Conservation (phyloP, 805 yeast species). For the Metschnikowia reukaufii region DNA sequence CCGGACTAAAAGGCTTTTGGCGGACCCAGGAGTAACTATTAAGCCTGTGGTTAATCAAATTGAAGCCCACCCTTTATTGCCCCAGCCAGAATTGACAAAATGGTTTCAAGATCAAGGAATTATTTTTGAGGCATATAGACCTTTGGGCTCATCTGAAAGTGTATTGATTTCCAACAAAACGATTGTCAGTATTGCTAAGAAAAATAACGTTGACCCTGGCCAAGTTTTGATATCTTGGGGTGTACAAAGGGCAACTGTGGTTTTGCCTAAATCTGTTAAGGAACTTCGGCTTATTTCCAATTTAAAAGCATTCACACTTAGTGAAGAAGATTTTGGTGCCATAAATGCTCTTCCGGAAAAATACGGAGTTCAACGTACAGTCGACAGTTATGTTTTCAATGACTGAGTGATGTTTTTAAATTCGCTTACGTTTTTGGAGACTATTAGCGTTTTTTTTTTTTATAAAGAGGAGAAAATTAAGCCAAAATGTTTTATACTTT, state of each 20-base stretch:
- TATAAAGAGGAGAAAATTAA: no score
- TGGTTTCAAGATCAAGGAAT: slow-evolving; percentile 14
- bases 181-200: slow-evolving; percentile 14
- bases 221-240: slow-evolving; percentile 21
- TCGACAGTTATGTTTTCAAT: slow-evolving; percentile 25
- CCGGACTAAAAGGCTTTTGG: slow-evolving; percentile 18
- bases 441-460: background rate
- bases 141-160: slow-evolving; percentile 17
- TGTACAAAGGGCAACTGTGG: slow-evolving; percentile 19
- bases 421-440: background rate
- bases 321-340: slow-evolving; percentile 36
- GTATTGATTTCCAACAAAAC: slow-evolving; percentile 16
- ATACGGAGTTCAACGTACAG: slow-evolving; percentile 33
- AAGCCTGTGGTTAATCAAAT: slow-evolving; percentile 22
- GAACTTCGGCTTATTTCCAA: slow-evolving; percentile 37
- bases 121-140: slow-evolving; percentile 18
- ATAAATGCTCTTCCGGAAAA: slow-evolving; percentile 31
- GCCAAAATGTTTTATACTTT: no score
- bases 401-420: slow-evolving; percentile 1
- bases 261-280: slow-evolving; percentile 20
- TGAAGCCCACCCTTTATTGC: slow-evolving; percentile 22
- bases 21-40: slow-evolving; percentile 16
- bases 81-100: slow-evolving; percentile 16
- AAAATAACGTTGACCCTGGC: slow-evolving; percentile 16
- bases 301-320: slow-evolving; percentile 35